Percentiles rank a stretch among this genome's conserved stretches.
Conservation (phyloP, 2,329 filamentous ascomycete species). For the Colletotrichum lini region DNA sequence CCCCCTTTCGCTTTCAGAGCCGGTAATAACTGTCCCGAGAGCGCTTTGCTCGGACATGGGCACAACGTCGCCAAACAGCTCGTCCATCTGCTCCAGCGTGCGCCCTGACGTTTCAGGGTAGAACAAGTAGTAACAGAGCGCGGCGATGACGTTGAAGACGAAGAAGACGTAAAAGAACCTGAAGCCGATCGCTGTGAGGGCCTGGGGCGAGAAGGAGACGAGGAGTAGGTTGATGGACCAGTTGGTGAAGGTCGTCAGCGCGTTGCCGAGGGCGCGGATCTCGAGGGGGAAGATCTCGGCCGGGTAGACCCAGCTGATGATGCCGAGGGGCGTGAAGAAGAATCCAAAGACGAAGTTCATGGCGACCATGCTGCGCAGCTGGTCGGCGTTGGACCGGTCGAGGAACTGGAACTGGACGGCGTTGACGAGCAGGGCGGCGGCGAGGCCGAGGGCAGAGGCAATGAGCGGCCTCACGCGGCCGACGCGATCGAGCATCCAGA, state of each 20-base stretch:
- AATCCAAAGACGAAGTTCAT: constrained; percentile 55
- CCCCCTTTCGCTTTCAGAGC: background rate
- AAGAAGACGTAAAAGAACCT: constrained; percentile 57
- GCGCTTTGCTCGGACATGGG: constrained; percentile 17
- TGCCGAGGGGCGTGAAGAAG: constrained; percentile 54
- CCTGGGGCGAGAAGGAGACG: constrained; percentile 63
- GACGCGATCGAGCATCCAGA: constrained; percentile 61
- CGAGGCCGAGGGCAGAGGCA: constrained; percentile 51
- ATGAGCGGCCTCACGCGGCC: constrained; percentile 65
- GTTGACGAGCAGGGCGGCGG: constrained; percentile 48
- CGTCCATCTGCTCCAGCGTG: constrained; percentile 54
- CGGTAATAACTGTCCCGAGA: background rate
- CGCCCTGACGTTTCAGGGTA: constrained; percentile 52
- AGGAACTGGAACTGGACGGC: constrained; percentile 48
- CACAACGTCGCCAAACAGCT: constrained; percentile 49
- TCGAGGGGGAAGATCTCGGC: constrained; percentile 58
- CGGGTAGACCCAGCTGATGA: constrained; percentile 59
- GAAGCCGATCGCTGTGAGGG: constrained; percentile 59
- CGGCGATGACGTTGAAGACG: constrained; percentile 46
- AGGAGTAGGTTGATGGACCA: constrained; percentile 59
- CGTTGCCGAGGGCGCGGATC: constrained; percentile 48
- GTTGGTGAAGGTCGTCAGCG: constrained; percentile 50
- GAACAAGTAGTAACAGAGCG: constrained; percentile 46
- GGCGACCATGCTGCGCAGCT: constrained; percentile 49
- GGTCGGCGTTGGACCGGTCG: constrained; percentile 45